Base-by-base conservation (phyloP, 192 early-diverging fungal species). In the Gaertneriomyces semiglobifer region DNA sequence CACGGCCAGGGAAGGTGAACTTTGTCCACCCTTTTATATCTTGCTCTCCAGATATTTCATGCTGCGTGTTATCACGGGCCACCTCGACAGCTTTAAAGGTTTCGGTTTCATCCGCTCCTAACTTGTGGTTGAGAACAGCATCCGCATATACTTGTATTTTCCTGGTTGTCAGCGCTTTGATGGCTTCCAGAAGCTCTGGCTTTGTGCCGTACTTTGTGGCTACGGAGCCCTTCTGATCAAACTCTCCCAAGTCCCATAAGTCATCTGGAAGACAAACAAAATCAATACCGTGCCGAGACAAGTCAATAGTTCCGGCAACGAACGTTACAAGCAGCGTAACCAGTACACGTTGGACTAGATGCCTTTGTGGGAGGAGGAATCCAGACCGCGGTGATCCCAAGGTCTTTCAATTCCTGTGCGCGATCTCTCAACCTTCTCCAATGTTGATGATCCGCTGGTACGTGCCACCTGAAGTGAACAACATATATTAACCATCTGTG, bases 161-260 rank as follows among this genome's bases (percentile, higher is more conserved):
- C 25, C 71, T 44, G 16, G 65, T 63, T 12, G 66, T 53, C 40
- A 62, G 67, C 14, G 73, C 74, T 7, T 81, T 69, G 47, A 81
- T 74, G 6, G 72, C 76, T 6, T 58, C 74, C 42, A 66, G 53
- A 33, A 81, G 74, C 53, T 78, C 70, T 20, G 69, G 64, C 39
- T 78, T 78, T 44, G 79, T 77, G 10, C 79, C 79, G 43, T 78
- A 81, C 54, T 81, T 81, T 20, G 79, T 81, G 5, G 73, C 59
- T n/a, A 77, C 55, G 0, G 68, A 67, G n/a, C 71, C 71, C 47
- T 81, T 81, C 46, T 81, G 79, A 48, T 81, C 73, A 56, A 78
- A 81, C 40, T 81, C 76, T 4, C 79, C 79, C 44, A 81, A 55
- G 51, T 81, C 79, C 76, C 76, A 81, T n/a, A 81, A 65, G 58